phyloP scores from a whole-genome alignment of 2,329 filamentous ascomycete genomes.

The Penicillium sp. region DNA sequence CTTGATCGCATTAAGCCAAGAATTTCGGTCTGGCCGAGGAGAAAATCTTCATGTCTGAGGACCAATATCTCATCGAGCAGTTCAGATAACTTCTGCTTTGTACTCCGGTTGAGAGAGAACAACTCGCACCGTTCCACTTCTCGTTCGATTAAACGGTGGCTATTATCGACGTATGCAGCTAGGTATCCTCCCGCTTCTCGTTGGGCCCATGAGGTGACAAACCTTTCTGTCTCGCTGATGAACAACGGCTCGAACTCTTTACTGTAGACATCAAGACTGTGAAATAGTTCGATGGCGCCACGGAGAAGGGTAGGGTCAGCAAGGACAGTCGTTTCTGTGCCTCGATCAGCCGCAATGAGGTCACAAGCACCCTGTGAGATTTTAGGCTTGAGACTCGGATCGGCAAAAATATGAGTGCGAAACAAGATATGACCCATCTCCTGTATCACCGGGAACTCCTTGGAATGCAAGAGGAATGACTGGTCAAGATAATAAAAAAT shows the following conservation, averaged over 20 bases:
- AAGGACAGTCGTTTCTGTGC: conserved; percentile 51
- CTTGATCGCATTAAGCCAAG: conserved; percentile 73
- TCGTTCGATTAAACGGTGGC: conserved; percentile 68
- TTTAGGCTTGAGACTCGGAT: conserved; percentile 56
- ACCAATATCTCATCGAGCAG: conserved; percentile 76
- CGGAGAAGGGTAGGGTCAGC: conserved; percentile 71
- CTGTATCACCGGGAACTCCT: conserved; percentile 72
- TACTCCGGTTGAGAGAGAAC: conserved; percentile 81
- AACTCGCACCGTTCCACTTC: conserved; percentile 79
- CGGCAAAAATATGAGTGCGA: conserved; percentile 62
- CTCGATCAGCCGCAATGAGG: conserved; percentile 74
- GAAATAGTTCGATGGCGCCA: conserved; percentile 78
- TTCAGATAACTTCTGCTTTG: conserved; percentile 74
- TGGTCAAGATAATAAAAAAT: conserved; percentile 95
- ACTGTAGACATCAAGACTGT: conserved; percentile 80
- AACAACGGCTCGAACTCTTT: conserved; percentile 79
- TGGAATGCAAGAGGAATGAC: conserved; percentile 78
- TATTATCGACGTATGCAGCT: conserved; percentile 74
- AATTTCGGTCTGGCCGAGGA: conserved; percentile 70
- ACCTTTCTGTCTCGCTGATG: conserved; percentile 68
- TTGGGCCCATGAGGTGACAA: conserved; percentile 71
- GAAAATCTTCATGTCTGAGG: conserved; percentile 65
- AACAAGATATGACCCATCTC: conserved; percentile 82
- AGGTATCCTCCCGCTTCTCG: conserved; percentile 67
- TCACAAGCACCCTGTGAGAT: conserved; percentile 74